Evolutionary conservation across 106 monocot species (phyloP), one percentile per base, ranked within the genome.

Genomic region (Gastrodia elata): DNA sequence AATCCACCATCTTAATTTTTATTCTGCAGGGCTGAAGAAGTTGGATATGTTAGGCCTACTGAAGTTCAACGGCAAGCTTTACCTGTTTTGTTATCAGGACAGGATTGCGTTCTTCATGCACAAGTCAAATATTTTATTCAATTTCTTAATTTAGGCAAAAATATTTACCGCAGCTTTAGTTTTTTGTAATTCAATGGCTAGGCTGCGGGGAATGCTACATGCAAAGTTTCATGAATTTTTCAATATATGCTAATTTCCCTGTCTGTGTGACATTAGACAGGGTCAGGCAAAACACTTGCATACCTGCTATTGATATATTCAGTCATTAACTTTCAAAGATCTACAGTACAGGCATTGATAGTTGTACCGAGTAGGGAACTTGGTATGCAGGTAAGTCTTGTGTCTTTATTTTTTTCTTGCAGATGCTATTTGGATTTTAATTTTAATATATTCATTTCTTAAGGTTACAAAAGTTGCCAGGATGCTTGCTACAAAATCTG

Each of bases 281-380:
- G 98, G 76, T 98, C 98, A 61, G 98, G 98, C 27, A 98, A 98
- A 80, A 98, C 98, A 57, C 78, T 98, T 71, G 98, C 98, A 39
- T 98, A 98, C 58, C 68, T 98, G 34, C 73, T 98, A 37, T 49
- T 75, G 40, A 77, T 93, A 75, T 91, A 88, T 85, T 98, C 98
- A 72, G 77, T 74, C 65, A 82, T 91, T 46, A 87, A 84, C 58
- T 38, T 85, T 72, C 72, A 76, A 77, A 86, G 84, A 68, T 88
- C 86, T 57, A 84, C 93, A 65, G 93, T 98, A 39, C 98, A 98
- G 76, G 98, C 93, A 73, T 72, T 93, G 34, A 84, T 98, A 76
- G 80, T 98, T 2, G 98, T 98, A 48, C 98, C 98, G 36, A 93
- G 84, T n/a, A 86, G 98, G 59, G 98, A 98, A 77, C 98, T 98